Evolutionary conservation across 1,284 basidiomycete genomes (phyloP).

Genomic region (Fomitopsis schrenkii): DNA sequence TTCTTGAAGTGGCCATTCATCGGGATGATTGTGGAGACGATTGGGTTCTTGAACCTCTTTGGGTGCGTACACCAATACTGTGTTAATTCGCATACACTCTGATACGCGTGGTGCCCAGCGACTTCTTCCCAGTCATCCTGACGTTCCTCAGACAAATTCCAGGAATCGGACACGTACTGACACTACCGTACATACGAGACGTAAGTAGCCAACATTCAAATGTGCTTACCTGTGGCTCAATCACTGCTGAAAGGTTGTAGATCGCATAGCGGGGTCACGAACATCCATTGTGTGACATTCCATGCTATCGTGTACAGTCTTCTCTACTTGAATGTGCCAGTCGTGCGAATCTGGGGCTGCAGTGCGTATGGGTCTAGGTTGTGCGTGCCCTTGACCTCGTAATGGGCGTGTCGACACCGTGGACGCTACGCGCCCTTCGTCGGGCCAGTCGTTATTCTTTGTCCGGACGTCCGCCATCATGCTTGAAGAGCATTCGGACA

Average conservation of each 20-base stretch:
- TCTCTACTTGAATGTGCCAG: neutral
- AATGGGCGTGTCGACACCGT: too few species aligned
- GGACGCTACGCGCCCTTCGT: too few species aligned
- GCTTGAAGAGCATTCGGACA: too few species aligned
- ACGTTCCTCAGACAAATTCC: conserved; percentile 95
- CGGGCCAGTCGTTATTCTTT: too few species aligned
- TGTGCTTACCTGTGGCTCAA: neutral
- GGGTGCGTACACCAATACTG: conserved; percentile 60
- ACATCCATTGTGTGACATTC: conserved; percentile 59
- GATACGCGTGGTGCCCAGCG: conserved; percentile 45
- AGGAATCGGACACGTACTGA: conserved; percentile 84
- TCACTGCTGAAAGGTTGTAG: conserved; percentile 47
- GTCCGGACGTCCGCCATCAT: too few species aligned
- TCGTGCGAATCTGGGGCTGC: neutral
- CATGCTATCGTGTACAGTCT: neutral
- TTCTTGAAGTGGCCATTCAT: conserved; percentile 92
- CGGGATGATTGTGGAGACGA: conserved; percentile 91
- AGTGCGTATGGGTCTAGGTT: too few species aligned
- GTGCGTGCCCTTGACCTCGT: too few species aligned
- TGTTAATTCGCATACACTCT: neutral
- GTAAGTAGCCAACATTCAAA: conserved; percentile 37
- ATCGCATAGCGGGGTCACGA: conserved; percentile 73
- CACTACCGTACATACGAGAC: conserved; percentile 78
- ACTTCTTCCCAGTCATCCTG: conserved; percentile 98
- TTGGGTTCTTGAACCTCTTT: conserved; percentile 97